Percentiles rank a stretch among this genome's conserved stretches.
phyloP scores from a whole-genome alignment of 192 early-diverging fungal species.

The Backusella luteola region DNA sequence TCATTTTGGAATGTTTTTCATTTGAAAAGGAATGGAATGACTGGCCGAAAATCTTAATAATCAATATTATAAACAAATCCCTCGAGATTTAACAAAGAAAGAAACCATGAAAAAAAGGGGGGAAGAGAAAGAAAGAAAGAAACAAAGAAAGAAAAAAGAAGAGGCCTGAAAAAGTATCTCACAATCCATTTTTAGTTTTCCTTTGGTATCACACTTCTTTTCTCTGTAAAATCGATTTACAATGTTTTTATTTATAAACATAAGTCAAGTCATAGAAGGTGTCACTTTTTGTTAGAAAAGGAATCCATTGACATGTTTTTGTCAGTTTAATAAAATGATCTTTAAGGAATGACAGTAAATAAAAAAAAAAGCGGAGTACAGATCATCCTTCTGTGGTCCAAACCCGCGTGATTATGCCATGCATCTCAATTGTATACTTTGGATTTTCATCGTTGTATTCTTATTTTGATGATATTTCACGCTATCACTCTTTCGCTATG shows the following conservation, averaged over 20 bases:
- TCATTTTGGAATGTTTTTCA: not conserved
- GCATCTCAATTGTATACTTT: not conserved
- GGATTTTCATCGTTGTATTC: not conserved
- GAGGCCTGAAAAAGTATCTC: not conserved
- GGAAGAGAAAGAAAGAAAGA: not conserved
- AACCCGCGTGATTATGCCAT: constrained; percentile 4
- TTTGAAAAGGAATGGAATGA: not conserved
- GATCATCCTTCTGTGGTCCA: not conserved
- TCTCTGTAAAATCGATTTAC: not conserved
- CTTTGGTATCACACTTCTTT: not conserved
- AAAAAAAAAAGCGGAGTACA: not conserved
- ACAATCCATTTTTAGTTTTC: not conserved
- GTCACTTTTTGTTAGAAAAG: not conserved
- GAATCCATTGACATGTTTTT: not conserved
- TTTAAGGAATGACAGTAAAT: constrained; percentile 8
- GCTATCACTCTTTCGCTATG: not conserved
- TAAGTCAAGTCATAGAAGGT: not conserved
- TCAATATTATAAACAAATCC: not conserved
- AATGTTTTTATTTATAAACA: not conserved
- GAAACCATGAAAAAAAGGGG: not conserved
- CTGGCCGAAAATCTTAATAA: not conserved
- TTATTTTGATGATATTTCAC: constrained; percentile 5
- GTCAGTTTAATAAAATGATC: constrained; percentile 5
- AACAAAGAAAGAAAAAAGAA: not conserved
- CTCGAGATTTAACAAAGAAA: not conserved